Evolutionary conservation across 2,329 filamentous ascomycete species (phyloP).

Genomic region (Graphilbum fragrans): DNA sequence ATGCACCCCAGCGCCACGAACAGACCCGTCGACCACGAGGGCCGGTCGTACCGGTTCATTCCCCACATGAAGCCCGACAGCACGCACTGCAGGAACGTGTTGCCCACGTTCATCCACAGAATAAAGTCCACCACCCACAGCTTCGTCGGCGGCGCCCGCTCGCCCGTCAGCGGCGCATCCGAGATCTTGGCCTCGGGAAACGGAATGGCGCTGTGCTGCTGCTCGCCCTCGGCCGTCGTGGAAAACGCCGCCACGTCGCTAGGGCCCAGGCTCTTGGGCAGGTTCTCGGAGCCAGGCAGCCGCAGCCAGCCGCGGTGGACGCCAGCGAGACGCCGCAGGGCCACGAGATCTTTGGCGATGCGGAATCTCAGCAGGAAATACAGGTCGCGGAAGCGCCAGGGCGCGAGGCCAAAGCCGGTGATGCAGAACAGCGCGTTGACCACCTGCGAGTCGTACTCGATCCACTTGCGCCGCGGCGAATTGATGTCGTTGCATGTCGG

Average conservation of each 20-base stretch:
- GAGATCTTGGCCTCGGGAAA: slow-evolving; percentile 52
- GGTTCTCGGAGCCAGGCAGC: slow-evolving; percentile 49
- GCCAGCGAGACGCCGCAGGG: slow-evolving; percentile 57
- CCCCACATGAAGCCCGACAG: slow-evolving; percentile 78
- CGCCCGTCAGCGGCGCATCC: slow-evolving; percentile 57
- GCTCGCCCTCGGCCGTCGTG: slow-evolving; percentile 9
- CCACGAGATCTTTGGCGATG: slow-evolving; percentile 35
- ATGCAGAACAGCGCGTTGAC: slow-evolving; percentile 78
- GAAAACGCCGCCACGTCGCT: slow-evolving; percentile 27
- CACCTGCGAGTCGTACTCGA: slow-evolving; percentile 76
- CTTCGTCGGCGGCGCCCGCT: slow-evolving; percentile 53
- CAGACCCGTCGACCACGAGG: slow-evolving; percentile 66
- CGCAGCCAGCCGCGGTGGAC: slow-evolving; percentile 69
- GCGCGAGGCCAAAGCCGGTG: slow-evolving; percentile 71
- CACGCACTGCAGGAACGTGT: slow-evolving; percentile 64
- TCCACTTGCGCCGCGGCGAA: slow-evolving; percentile 69
- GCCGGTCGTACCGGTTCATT: slow-evolving; percentile 59
- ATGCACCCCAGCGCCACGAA: slow-evolving; percentile 66
- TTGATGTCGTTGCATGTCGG: slow-evolving; percentile 59
- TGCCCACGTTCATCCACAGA: slow-evolving; percentile 66
- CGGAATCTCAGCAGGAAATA: slow-evolving; percentile 61
- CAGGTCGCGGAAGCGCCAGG: slow-evolving; percentile 73
- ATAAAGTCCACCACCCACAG: slow-evolving; percentile 71
- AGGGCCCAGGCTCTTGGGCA: slow-evolving; percentile 42
- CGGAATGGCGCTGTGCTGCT: slow-evolving; percentile 34